A percentile compares a stretch with the other conserved stretches of the same genome.
phyloP scores from a whole-genome alignment of 2,329 filamentous ascomycete genomes.

The Sordariomycetes sp. region DNA sequence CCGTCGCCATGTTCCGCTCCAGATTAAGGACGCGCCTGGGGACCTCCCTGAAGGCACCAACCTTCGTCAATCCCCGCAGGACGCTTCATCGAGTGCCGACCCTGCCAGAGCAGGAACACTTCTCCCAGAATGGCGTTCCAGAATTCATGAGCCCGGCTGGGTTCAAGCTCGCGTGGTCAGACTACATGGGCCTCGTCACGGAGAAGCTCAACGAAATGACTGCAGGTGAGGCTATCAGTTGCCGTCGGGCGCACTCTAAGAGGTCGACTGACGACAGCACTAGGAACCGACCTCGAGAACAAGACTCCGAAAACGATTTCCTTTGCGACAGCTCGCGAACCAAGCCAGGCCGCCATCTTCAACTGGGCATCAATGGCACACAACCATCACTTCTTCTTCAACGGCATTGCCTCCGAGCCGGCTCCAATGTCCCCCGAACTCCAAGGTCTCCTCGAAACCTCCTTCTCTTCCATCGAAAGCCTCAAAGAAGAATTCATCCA shows the following conservation, averaged over 20 bases:
- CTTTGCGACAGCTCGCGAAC: conserved; percentile 69
- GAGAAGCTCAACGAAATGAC: conserved; percentile 68
- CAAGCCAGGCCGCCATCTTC: conserved; percentile 70
- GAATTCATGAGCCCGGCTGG: conserved; percentile 60
- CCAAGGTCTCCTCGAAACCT: conserved; percentile 48
- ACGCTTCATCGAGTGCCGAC: no score
- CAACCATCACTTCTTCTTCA: conserved; percentile 84
- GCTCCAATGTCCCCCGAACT: conserved; percentile 48
- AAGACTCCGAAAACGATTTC: conserved; percentile 57
- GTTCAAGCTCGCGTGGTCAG: conserved; percentile 69
- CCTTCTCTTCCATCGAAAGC: conserved; percentile 77
- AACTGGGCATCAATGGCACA: conserved; percentile 95
- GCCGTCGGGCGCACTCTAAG: neutral
- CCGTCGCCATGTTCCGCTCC: conserved; percentile 36
- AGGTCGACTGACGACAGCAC: neutral
- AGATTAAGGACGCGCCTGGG: conserved; percentile 39
- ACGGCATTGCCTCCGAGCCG: conserved; percentile 33
- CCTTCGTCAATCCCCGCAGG: conserved; percentile 23
- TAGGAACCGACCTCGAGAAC: conserved; percentile 57
- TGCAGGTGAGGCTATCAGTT: conserved; percentile 48
- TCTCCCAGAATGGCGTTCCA: conserved; percentile 44
- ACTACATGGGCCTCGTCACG: conserved; percentile 69
- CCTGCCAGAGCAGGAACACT: no score
- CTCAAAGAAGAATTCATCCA: conserved; percentile 71
- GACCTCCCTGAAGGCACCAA: conserved; percentile 19